A percentile compares a stretch with the other conserved stretches of the same genome.
phyloP scores from a whole-genome alignment of 2,329 filamentous ascomycete genomes.

The Ilyonectria sp. region DNA sequence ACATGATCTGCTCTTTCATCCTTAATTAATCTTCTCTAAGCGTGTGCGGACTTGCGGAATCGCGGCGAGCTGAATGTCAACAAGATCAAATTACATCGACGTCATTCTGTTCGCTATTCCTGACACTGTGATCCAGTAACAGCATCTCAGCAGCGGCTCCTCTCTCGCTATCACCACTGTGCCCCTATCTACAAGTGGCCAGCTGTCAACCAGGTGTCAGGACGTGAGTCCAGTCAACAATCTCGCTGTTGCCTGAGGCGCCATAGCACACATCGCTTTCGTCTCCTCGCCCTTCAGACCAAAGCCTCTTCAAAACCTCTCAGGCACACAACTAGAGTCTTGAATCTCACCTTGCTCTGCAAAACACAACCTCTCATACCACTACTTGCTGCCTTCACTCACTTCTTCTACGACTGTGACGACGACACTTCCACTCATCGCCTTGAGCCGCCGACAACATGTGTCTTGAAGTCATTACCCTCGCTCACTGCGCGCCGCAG shows the following conservation, averaged over 20 bases:
- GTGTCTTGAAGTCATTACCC: conserved; percentile 42
- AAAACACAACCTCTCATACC: not conserved
- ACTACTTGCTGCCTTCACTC: not conserved
- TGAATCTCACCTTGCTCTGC: not conserved
- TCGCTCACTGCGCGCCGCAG: conserved; percentile 43
- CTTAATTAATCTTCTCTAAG: no score
- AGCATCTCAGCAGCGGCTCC: no score
- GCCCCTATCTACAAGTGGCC: not conserved
- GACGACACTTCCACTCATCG: not conserved
- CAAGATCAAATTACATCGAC: no score
- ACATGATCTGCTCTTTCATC: no score
- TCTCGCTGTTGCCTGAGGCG: not conserved
- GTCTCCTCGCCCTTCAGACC: not conserved
- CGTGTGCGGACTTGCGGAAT: no score
- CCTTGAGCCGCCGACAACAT: conserved; percentile 27
- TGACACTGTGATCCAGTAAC: not conserved
- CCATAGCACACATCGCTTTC: not conserved
- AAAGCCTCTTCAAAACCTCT: not conserved
- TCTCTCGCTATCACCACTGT: not conserved
- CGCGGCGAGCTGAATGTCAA: not conserved
- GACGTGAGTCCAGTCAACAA: not conserved
- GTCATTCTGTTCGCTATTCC: no score
- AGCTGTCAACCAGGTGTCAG: not conserved
- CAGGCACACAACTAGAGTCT: not conserved
- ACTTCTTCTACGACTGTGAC: not conserved